Conservation (phyloP, 257 asterid species). For the Nicotiana knightiana region DNA sequence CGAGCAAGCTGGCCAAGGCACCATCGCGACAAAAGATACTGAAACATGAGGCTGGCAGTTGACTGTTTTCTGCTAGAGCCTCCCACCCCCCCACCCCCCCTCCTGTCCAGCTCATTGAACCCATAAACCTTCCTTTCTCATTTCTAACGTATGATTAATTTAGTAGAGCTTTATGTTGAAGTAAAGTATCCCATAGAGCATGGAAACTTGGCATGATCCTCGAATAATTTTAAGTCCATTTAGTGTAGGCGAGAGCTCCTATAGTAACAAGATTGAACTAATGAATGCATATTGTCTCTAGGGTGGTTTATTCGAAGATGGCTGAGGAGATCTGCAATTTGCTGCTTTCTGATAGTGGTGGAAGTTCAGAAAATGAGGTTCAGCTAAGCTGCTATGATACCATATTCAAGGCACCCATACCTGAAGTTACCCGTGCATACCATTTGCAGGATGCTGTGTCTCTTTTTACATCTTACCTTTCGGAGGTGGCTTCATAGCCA, state of each 20-base stretch:
- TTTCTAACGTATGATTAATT: not conserved
- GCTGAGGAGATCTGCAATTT: conserved; percentile 72
- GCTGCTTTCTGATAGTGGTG: conserved; percentile 56
- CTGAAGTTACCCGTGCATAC: conserved; percentile 68
- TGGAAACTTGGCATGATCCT: not conserved
- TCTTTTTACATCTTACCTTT: conserved; percentile 53
- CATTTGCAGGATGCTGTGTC: conserved; percentile 78
- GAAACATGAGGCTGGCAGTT: not conserved
- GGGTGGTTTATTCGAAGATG: conserved; percentile 90
- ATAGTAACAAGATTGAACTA: not conserved
- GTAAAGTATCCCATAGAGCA: not conserved
- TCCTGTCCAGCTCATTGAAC: not conserved
- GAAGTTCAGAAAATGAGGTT: conserved; percentile 39
- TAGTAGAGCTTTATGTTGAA: not conserved
- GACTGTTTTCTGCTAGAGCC: not conserved
- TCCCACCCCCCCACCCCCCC: too few relatives aligned
- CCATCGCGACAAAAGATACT: not conserved
- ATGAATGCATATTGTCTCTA: conserved; percentile 24
- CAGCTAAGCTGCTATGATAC: conserved; percentile 66
- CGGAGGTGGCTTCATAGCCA: conserved; percentile 39
- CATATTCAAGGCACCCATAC: conserved; percentile 63
- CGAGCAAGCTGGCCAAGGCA: too few relatives aligned
- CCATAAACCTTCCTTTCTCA: not conserved
- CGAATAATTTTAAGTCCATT: not conserved
- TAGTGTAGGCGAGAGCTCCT: not conserved